Evolutionary conservation across 129 eudicot genomes (phyloP), one percentile per base, ranked within the genome.

Genomic region (Helianthus annuus): DNA sequence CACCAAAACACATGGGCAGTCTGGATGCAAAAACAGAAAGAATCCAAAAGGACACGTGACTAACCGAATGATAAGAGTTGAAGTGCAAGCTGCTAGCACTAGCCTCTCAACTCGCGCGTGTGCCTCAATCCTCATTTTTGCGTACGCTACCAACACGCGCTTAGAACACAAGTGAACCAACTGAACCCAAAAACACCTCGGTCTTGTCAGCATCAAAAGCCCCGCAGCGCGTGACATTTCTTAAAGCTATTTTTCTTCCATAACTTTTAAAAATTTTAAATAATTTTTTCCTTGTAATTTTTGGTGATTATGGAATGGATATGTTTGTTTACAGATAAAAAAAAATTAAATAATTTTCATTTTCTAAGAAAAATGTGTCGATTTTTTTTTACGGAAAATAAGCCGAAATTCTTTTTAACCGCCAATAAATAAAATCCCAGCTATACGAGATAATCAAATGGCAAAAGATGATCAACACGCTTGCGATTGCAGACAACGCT

Each of bases 31-130:
- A 64, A 74, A 52, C 55, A 65, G 63, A 66, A 55, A 75, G 66
- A 38, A 39, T 66, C 57, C 68, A 62, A 51, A 71, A 71, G 29
- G 15, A 56, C 84, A 80, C 84, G 77, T 80, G 80, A 80, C 64
- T 29, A 44, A 11, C 74, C 8, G 80, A 76, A 76, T 66, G 68
- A 66, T 76, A 16, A 64, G 39, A 32, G 45, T 42, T 56, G 76
- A 14, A 44, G 63, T n/a, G 10, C 17, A 69, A 17, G 19, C 73
- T 48, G 15, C 15, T 14, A 60, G 3, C 59, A 54, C 39, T 53
- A 51, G 24, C 16, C 62, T 17, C 29, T 24, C 5, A 10, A 5
- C 3, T 3, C 32, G 49, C 38, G 70, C 61, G 77, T 73, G 48
- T 9, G 6, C 6, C 4, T 9, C 39, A 3, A 14, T 46, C 36